Evolutionary conservation across 306 rosid genomes (phyloP).

Genomic region (Dalbergia oliveri): DNA sequence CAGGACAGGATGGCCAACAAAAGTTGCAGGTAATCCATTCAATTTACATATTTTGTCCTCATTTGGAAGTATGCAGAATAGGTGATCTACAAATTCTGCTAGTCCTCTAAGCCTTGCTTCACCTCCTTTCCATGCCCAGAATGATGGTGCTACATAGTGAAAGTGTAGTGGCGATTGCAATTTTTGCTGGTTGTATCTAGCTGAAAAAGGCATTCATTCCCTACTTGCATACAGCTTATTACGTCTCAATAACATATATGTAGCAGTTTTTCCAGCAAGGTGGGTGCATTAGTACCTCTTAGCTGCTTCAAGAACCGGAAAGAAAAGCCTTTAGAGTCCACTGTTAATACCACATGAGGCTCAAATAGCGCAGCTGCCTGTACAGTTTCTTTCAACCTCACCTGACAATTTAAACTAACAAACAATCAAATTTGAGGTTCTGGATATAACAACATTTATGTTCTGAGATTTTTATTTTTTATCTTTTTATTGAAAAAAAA

Average conservation of each 20-base stretch:
- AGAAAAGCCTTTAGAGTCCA: conserved; percentile 91
- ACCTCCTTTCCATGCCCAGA: conserved; percentile 99
- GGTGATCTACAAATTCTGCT: conserved; percentile 77
- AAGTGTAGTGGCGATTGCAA: conserved; percentile 69
- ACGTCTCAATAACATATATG: conserved; percentile 42
- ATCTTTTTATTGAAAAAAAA: too few species aligned
- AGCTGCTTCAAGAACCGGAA: conserved; percentile 83
- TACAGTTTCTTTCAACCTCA: conserved; percentile 72
- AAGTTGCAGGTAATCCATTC: conserved; percentile 84
- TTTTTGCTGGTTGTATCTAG: conserved; percentile 60
- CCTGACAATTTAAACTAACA: conserved; percentile 53
- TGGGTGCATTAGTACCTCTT: conserved; percentile 66
- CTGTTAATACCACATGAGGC: conserved; percentile 86
- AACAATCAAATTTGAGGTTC: neutral
- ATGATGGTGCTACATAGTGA: conserved; percentile 93
- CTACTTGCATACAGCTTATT: conserved; percentile 50
- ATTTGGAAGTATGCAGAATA: conserved; percentile 89
- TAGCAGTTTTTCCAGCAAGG: conserved; percentile 43
- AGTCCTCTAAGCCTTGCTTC: conserved; percentile 86
- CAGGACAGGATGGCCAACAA: conserved; percentile 89
- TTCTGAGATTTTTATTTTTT: neutral
- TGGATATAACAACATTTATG: neutral
- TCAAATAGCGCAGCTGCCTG: conserved; percentile 80
- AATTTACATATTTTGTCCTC: conserved; percentile 83
- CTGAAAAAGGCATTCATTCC: conserved; percentile 76